Percentiles rank a stretch among this genome's conserved stretches.
phyloP scores from a whole-genome alignment of 2,329 filamentous ascomycete genomes.

The Raffaelea albimanens region DNA sequence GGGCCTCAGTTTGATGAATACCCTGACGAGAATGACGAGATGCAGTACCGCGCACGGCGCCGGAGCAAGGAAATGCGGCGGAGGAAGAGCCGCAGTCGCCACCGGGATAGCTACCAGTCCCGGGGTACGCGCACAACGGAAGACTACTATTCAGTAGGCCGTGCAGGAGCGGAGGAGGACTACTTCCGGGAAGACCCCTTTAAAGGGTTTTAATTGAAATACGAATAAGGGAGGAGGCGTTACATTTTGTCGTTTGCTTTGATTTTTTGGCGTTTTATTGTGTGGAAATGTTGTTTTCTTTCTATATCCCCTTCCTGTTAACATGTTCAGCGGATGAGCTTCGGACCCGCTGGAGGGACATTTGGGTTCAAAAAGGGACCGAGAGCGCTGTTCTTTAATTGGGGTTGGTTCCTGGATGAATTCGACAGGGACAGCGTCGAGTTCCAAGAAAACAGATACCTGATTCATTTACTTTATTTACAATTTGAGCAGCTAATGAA shows the following conservation, averaged over 20 bases:
- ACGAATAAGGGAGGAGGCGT: background rate
- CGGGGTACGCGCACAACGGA: conserved; percentile 36
- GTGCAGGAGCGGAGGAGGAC: conserved; percentile 45
- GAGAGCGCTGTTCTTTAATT: background rate
- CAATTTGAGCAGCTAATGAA: too few relatives aligned
- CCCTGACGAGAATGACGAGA: conserved; percentile 41
- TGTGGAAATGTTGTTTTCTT: conserved; percentile 3
- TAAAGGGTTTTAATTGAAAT: conserved; percentile 41
- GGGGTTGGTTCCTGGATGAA: background rate
- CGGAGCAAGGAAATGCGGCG: conserved; percentile 47
- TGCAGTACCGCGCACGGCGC: conserved; percentile 35
- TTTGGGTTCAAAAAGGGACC: background rate
- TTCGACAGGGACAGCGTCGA: too few relatives aligned
- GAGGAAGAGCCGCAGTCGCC: conserved; percentile 40
- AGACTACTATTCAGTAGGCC: conserved; percentile 37
- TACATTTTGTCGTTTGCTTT: background rate
- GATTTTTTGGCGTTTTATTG: background rate
- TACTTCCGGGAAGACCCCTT: conserved; percentile 52
- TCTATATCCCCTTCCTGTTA: background rate
- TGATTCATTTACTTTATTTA: too few relatives aligned
- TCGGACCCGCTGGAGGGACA: too few relatives aligned
- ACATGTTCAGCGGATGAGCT: too few relatives aligned
- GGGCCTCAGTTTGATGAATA: conserved; percentile 32
- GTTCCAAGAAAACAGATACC: too few relatives aligned
- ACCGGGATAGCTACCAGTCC: conserved; percentile 39